Base-by-base conservation (phyloP, 2,329 filamentous ascomycete species). In the Colletotrichum karsti region DNA sequence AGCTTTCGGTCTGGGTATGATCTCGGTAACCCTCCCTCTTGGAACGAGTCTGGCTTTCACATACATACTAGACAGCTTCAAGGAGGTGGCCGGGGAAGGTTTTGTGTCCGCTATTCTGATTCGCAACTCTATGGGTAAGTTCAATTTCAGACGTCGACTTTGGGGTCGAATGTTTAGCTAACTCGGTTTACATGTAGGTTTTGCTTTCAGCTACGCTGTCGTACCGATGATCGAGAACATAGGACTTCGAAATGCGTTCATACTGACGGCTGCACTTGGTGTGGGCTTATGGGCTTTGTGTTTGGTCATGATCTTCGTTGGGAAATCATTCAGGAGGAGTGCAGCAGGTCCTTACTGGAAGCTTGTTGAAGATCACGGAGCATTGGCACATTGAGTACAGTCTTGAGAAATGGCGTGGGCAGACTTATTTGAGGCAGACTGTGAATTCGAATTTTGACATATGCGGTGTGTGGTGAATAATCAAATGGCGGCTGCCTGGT, bases 11-110 rank as follows among this genome's bases (percentile, higher is more conserved):
- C 57, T 73, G 2, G 60, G 70, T 3, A 54, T 73, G 1, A 72
- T 74, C n/a, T 72, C 72, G 7, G 30, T 73, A 13, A 72, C 69
- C 3, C 48, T 74, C 2, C 72, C 72, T 0, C 71, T 74, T 12
- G 72, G 72, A 9, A 66, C 71, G 2, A 72, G 67, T 20, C 60
- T 74, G 3, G 72, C 71, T 2, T 72, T 73, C 44, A 74, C 71
- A 5, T 74, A 74, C 22, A 70, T 74, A 30, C 63, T 74, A 13
- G 72, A 74, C 35, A 74, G 73, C 54, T 74, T 73, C 50, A 73
- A 74, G 37, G 73, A 73, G 50, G 63, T 73, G 41, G 70, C 71
- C 1, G 73, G 73, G 18, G 71, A 73, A 20, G 69, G 67, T 5
- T 37, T 74, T 12, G 70, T 72, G 28, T 73, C 72, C 1, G 68